Evolutionary conservation across 169 alveolate genomes (phyloP).

Genomic region (Eimeria sp.): DNA sequence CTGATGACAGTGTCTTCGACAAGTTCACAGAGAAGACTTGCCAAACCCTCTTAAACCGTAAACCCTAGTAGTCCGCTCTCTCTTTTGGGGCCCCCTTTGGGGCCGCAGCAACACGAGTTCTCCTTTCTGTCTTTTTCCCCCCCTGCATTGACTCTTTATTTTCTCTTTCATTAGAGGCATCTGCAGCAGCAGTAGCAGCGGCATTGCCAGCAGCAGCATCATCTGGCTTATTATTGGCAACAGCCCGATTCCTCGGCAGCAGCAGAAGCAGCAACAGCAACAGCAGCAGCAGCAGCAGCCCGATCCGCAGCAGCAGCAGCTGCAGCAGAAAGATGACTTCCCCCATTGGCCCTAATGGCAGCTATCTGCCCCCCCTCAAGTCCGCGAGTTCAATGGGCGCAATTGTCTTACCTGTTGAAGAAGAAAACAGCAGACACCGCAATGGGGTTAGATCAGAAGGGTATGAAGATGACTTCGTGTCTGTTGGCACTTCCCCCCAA

Average conservation of each 20-base stretch:
- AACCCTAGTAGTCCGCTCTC: too few relatives aligned
- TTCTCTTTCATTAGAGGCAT: too few relatives aligned
- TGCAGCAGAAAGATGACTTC: background rate
- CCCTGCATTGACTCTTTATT: too few relatives aligned
- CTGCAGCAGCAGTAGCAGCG: too few relatives aligned
- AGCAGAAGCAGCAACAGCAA: background rate
- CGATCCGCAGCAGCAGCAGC: background rate
- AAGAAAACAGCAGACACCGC: background rate
- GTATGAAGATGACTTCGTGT: background rate
- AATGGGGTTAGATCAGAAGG: background rate
- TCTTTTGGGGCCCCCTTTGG: too few relatives aligned
- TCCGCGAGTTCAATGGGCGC: slow-evolving; percentile 14
- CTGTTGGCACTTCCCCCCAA: background rate
- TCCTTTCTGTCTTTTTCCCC: too few relatives aligned
- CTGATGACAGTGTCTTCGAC: too few relatives aligned
- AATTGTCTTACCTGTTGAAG: background rate
- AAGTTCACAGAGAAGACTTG: too few relatives aligned
- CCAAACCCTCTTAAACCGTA: too few relatives aligned
- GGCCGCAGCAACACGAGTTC: too few relatives aligned
- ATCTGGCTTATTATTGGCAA: background rate
- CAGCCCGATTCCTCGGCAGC: background rate
- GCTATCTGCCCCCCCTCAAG: background rate
- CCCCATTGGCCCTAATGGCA: background rate
- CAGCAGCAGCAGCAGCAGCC: background rate
- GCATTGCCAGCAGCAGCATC: background rate